Conservation (phyloP, 2,329 filamentous ascomycete species). For the Epichloe uncinata region DNA sequence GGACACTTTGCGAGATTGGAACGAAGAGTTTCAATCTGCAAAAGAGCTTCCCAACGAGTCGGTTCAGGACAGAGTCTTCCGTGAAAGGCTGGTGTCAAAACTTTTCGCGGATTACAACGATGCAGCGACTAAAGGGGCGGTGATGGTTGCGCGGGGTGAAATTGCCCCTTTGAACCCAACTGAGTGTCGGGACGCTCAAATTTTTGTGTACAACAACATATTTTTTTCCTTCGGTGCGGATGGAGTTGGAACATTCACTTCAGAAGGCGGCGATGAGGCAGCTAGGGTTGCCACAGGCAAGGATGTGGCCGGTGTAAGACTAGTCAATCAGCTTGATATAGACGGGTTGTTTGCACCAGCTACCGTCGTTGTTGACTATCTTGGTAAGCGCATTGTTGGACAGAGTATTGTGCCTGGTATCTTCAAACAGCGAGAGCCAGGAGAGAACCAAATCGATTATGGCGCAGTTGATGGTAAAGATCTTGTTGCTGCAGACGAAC, state of each 20-base stretch:
- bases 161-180: constrained; percentile 91
- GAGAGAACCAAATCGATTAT: constrained; percentile 98
- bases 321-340: constrained; percentile 95
- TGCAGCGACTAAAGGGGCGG: constrained; percentile 80
- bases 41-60: constrained; percentile 86
- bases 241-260: constrained; percentile 92
- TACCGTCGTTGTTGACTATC: constrained; percentile 91
- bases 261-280: constrained; percentile 91
- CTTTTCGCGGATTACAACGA: constrained; percentile 97
- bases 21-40: constrained; percentile 96
- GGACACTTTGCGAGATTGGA: constrained; percentile 94
- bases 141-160: constrained; percentile 84
- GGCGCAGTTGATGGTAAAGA: constrained; percentile 97
- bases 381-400: constrained; percentile 91
- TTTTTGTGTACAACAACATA: constrained; percentile 99
- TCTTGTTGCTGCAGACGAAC: constrained; percentile 78
- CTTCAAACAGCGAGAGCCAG: constrained; percentile 95
- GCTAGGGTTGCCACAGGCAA: constrained; percentile 93
- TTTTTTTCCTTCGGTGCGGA: constrained; percentile 99
- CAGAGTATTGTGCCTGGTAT: constrained; percentile 98
- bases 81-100: constrained; percentile 86
- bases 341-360: constrained; percentile 88
- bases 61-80: constrained; percentile 90
- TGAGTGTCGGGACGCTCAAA: constrained; percentile 83
- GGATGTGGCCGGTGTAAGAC: constrained; percentile 84